Conservation (phyloP, 495 filamentous ascomycete species). For the Acidomyces sp. region DNA sequence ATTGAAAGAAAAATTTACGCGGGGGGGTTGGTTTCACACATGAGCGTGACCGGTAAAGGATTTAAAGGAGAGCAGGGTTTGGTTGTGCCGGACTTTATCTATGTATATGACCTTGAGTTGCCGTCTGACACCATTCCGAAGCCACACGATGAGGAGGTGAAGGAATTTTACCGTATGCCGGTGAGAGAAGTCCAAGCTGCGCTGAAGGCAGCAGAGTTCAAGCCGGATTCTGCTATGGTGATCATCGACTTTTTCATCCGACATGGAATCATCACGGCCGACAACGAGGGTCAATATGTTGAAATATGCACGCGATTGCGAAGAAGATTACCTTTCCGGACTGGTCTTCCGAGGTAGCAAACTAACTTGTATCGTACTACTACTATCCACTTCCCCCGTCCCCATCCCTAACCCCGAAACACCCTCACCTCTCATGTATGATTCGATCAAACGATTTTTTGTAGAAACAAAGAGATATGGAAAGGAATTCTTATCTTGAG, state of each 20-base stretch:
- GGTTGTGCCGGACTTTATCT: constrained; percentile 34
- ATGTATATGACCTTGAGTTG: constrained; percentile 39
- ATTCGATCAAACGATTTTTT: no score
- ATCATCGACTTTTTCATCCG: constrained; percentile 43
- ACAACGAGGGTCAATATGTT: constrained; percentile 38
- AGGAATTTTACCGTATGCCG: constrained; percentile 36
- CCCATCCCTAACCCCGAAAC: no score
- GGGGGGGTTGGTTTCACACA: constrained; percentile 31
- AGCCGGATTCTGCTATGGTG: constrained; percentile 38
- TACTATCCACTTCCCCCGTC: no score
- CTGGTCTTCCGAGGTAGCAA: constrained; percentile 3
- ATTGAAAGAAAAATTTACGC: constrained; percentile 25
- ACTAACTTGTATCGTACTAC: no score
- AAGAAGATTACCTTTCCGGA: constrained; percentile 31
- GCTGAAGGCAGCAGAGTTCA: constrained; percentile 38
- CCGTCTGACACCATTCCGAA: constrained; percentile 26
- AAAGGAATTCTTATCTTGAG: no score
- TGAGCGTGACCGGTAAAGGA: constrained; percentile 23
- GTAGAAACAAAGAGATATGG: no score
- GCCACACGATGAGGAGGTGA: constrained; percentile 41
- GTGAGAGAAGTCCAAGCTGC: constrained; percentile 35
- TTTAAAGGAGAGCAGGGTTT: constrained; percentile 28
- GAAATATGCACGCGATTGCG: constrained; percentile 39
- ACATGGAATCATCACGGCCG: constrained; percentile 39
- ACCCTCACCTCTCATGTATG: no score